A percentile compares a stretch with the other conserved stretches of the same genome.
phyloP scores from a whole-genome alignment of 75 land plant genomes.

The Azolla pinnata region DNA sequence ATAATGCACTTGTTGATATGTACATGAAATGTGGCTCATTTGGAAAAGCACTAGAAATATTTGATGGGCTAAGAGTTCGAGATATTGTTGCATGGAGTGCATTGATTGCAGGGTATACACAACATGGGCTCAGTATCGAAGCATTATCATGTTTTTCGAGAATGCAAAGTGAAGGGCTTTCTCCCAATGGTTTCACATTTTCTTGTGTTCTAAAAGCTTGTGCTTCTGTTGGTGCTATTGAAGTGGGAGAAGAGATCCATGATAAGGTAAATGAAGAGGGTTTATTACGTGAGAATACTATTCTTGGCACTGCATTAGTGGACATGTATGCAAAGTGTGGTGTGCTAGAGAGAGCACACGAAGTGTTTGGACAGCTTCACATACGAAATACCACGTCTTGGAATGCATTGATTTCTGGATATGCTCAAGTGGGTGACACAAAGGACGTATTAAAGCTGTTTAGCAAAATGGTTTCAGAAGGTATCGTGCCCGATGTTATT shows the following conservation, averaged over 20 bases:
- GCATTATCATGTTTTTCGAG: constrained; percentile 1
- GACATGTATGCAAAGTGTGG: constrained; percentile 21
- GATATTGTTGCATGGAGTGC: constrained; percentile 1
- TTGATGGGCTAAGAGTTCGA: background rate
- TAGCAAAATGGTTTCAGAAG: constrained; percentile 1
- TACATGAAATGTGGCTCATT: background rate
- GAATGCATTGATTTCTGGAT: constrained; percentile 18
- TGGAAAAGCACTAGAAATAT: background rate
- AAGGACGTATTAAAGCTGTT: constrained; percentile 4
- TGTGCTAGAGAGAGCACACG: constrained; percentile 3
- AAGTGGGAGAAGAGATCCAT: background rate
- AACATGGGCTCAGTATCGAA: background rate
- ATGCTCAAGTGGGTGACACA: constrained; percentile 9
- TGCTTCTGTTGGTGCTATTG: background rate
- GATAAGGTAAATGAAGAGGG: background rate
- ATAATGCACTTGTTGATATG: constrained; percentile 1
- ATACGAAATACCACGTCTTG: constrained; percentile 18
- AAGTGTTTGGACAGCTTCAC: constrained; percentile 4
- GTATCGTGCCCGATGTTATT: constrained; percentile 6
- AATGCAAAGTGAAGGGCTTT: background rate
- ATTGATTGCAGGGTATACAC: background rate
- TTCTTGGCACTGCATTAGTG: constrained; percentile 10
- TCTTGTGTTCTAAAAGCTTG: constrained; percentile 2
- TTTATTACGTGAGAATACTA: background rate
- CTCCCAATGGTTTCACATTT: background rate